Evolutionary conservation across 179 eudicot genomes (phyloP).

Genomic region (Nepenthes alata): DNA sequence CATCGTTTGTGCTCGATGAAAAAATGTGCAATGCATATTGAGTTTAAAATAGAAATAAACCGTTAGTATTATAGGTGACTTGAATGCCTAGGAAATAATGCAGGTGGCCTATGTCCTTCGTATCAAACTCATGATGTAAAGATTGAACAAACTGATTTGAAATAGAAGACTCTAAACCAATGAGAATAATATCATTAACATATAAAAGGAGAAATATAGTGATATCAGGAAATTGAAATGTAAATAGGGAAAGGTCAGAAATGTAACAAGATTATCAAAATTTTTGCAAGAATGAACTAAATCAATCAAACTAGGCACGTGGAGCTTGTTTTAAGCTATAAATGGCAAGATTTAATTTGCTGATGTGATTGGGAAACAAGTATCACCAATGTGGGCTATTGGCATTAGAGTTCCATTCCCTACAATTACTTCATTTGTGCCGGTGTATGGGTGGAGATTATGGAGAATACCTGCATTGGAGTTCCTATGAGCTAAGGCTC

Average conservation of each 20-base stretch:
- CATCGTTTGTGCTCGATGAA: no score
- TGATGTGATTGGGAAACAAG: background rate
- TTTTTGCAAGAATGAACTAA: background rate
- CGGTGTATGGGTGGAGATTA: no score
- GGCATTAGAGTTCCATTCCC: no score
- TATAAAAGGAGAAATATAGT: background rate
- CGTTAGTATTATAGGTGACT: background rate
- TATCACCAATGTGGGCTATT: no score
- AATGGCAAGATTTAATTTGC: background rate
- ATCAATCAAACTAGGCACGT: background rate
- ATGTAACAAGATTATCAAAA: background rate
- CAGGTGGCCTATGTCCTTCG: background rate
- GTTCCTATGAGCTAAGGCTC: no score
- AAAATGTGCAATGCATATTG: no score
- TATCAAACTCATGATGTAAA: background rate
- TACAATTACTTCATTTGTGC: no score
- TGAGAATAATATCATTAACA: slow-evolving; percentile 6
- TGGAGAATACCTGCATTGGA: no score
- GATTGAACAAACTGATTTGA: background rate
- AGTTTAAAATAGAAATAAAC: background rate
- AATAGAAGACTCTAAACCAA: background rate
- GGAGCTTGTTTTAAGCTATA: background rate
- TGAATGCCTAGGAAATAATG: background rate
- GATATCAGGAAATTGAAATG: background rate
- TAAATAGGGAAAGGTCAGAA: background rate